A percentile compares a stretch with the other conserved stretches of the same genome.
These are phyloP conservation scores for Sclerotinia nivalis DNA, from an alignment of 2,329 filamentous ascomycete species.

Conservation along the genomic window DNA sequence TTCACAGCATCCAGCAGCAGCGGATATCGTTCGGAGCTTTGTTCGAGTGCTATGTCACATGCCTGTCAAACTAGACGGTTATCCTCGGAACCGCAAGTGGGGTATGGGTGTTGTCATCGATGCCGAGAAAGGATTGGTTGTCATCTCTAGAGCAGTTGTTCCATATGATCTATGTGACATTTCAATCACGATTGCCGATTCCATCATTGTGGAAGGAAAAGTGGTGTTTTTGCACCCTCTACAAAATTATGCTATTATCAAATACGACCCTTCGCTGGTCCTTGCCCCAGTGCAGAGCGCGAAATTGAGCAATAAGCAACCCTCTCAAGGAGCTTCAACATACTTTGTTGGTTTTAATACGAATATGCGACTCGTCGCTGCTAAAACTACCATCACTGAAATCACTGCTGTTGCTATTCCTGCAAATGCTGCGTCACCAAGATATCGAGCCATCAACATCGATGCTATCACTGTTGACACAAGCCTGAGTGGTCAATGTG, in stretches of 20 bases:
- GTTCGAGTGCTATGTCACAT: constrained; percentile 90
- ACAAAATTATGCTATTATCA: constrained; percentile 93
- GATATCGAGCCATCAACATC: constrained; percentile 92
- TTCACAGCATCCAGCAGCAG: constrained; percentile 84
- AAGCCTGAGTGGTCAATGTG: constrained; percentile 84
- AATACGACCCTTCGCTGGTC: constrained; percentile 93
- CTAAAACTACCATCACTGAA: constrained; percentile 92
- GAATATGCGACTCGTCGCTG: constrained; percentile 89
- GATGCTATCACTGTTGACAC: constrained; percentile 98
- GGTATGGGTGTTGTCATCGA: constrained; percentile 98
- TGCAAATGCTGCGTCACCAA: constrained; percentile 84
- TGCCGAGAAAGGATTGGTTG: constrained; percentile 89
- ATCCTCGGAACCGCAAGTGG: constrained; percentile 89
- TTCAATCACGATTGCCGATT: constrained; percentile 92
- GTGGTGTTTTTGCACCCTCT: constrained; percentile 94
- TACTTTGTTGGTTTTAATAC: constrained; percentile 99
- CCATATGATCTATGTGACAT: constrained; percentile 98
- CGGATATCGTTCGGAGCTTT: constrained; percentile 90
- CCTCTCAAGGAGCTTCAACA: constrained; percentile 90
- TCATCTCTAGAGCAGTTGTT: constrained; percentile 91
- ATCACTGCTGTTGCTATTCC: constrained; percentile 97
- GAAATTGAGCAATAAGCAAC: constrained; percentile 74
- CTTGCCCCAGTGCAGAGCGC: constrained; percentile 91
- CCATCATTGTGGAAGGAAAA: constrained; percentile 90
- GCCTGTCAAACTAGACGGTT: constrained; percentile 97